Evolutionary conservation across 441 rosid genomes (phyloP).

Genomic region (Isatis lusitanica): DNA sequence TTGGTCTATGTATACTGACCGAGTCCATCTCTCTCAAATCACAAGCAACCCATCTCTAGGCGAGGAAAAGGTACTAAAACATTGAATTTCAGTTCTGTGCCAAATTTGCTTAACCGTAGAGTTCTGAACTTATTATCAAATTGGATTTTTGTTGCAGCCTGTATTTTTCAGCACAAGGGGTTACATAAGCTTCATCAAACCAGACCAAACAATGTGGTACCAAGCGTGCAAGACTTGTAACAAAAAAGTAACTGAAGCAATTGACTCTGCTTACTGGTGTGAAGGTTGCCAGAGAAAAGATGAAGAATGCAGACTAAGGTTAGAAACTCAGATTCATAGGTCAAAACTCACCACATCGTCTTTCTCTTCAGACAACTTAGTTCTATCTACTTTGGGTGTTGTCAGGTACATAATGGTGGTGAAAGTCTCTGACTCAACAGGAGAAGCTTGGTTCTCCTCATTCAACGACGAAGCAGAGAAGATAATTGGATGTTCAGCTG

Average conservation of each 20-base stretch:
- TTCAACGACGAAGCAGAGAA: constrained; percentile 83
- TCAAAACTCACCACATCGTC: neutral
- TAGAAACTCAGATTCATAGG: constrained; percentile 12
- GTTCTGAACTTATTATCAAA: neutral
- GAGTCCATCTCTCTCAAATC: constrained; percentile 61
- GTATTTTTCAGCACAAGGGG: constrained; percentile 67
- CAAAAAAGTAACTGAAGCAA: constrained; percentile 84
- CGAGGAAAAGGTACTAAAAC: constrained; percentile 63
- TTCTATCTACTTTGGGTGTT: constrained; percentile 15
- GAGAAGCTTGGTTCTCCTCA: constrained; percentile 77
- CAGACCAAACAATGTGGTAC: constrained; percentile 97
- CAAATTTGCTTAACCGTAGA: neutral
- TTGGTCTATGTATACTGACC: constrained; percentile 71
- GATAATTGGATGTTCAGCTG: constrained; percentile 82
- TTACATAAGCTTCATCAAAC: constrained; percentile 74
- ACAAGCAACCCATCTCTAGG: constrained; percentile 67
- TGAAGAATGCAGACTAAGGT: constrained; percentile 78
- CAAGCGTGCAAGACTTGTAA: constrained; percentile 91
- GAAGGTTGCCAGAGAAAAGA: constrained; percentile 95
- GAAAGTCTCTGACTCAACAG: constrained; percentile 71
- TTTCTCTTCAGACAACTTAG: neutral
- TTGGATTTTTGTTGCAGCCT: constrained; percentile 55
- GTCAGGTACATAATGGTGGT: constrained; percentile 73
- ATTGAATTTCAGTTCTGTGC: neutral
- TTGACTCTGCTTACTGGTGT: constrained; percentile 92